Evolutionary conservation across 176 grass and related monocot species (phyloP), one percentile per base, ranked within the genome.

Genomic region (Poa pratensis): DNA sequence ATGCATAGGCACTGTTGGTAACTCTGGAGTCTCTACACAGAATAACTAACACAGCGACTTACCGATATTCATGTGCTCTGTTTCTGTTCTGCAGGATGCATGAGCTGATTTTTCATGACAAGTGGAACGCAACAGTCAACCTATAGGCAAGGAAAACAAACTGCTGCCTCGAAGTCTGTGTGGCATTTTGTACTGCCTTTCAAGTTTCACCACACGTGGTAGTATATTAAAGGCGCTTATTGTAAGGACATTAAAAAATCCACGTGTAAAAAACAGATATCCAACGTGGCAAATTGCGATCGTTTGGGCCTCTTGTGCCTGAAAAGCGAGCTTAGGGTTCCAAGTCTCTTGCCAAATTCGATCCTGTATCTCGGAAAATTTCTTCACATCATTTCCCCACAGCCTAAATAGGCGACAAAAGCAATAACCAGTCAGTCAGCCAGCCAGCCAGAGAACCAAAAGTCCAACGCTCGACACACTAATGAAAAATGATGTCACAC

Each of bases 371-470:
- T 91, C 90, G 14, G 68, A 74, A 75, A 97, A 94, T 62, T 80
- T 45, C 85, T 90, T 97, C 78, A 93, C 89, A 88, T 94, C 95
- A 16, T 52, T 62, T 71, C 92, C 95, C 95, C 92, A 97, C 70
- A 94, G 80, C 95, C 95, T 94, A 84, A 83, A 85, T 82, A 55
- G 18, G 46, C 8, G 35, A 0, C 13, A 49, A 9, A 13, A 67
- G 12, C 5, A 75, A 48, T 11, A 80, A 37, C 15, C 26, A 85
- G 1, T 3, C 2, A 58, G 88, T 87, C 91, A 92, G 37, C 28
- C 30, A 79, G 0, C 5, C 10, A 23, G 2, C 3, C 5, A 20
- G 19, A 51, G 7, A 73, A 37, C 63, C 63, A 66, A 8, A 66
- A 9, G 17, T 19, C 3, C 63, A 19, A 35, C 18, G 17, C 16